These are phyloP conservation scores for Laetiporus sulphureus DNA, from an alignment of 1,284 basidiomycete genomes.

Conservation along the genomic window DNA sequence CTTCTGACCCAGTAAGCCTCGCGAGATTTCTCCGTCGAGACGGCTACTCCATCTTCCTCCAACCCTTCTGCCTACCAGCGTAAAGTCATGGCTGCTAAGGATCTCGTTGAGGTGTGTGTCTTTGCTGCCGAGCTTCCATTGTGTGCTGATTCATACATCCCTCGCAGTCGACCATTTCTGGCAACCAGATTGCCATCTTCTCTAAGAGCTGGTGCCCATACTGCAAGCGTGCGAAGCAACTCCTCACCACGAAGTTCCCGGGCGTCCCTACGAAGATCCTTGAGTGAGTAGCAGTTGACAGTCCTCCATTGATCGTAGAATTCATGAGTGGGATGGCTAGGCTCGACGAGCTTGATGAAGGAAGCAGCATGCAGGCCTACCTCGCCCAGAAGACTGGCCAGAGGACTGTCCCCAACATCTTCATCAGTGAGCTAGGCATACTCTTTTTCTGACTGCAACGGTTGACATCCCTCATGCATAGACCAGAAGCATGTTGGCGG, in stretches of 20 bases:
- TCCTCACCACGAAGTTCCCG: conserved; percentile 46
- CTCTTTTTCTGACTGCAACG: not conserved
- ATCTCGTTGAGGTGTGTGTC: conserved; percentile 35
- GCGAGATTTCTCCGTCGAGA: conserved; percentile 9
- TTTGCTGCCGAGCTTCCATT: not conserved
- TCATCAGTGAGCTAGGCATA: conserved; percentile 45
- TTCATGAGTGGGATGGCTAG: too few relatives aligned
- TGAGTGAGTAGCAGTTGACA: conserved; percentile 57
- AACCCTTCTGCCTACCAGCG: conserved; percentile 32
- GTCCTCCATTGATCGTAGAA: too few relatives aligned
- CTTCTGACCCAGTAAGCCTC: conserved; percentile 21
- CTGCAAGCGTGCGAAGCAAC: conserved; percentile 49
- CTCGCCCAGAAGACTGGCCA: conserved; percentile 53
- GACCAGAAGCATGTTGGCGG: conserved; percentile 52
- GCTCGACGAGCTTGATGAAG: conserved; percentile 44
- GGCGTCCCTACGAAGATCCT: conserved; percentile 41
- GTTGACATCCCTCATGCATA: conserved; percentile 15
- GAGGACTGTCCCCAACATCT: conserved; percentile 62
- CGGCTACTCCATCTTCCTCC: conserved; percentile 27
- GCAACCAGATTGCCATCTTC: conserved; percentile 62
- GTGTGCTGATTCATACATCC: not conserved
- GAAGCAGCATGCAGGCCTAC: conserved; percentile 53
- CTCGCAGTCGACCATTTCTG: conserved; percentile 41
- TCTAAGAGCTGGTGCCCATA: conserved; percentile 63
- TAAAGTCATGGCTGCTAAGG: conserved; percentile 31